A percentile compares a stretch with the other conserved stretches of the same genome.
These are phyloP conservation scores for Ramaria sp. DNA, from an alignment of 768 basidiomycete genomes.

Conservation along the genomic window DNA sequence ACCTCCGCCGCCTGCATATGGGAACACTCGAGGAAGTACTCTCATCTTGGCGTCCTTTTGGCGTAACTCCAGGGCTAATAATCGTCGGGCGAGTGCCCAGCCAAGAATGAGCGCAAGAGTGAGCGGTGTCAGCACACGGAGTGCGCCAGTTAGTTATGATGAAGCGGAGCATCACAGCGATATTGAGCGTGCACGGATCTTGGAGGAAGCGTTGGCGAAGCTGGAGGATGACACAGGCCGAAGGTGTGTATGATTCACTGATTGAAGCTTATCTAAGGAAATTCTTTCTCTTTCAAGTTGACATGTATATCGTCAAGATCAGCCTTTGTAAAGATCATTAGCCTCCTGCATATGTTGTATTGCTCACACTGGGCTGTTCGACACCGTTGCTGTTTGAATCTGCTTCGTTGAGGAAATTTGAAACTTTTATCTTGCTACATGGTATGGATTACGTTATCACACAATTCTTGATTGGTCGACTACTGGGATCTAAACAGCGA, in stretches of 20 bases:
- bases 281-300: too few species aligned
- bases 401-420: too few species aligned
- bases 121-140: conserved; percentile 10
- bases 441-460: too few species aligned
- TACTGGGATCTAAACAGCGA: too few species aligned
- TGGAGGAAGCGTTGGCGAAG: conserved; percentile 46
- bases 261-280: too few species aligned
- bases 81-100: conserved; percentile 11
- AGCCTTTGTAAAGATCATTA: too few species aligned
- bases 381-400: too few species aligned
- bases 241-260: background rate
- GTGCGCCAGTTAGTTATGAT: conserved; percentile 47
- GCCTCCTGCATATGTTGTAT: too few species aligned
- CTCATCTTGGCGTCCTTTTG: conserved; percentile 46
- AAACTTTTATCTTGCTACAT: too few species aligned
- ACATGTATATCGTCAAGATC: too few species aligned
- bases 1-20: conserved; percentile 68
- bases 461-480: too few species aligned
- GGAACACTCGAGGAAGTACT: conserved; percentile 59
- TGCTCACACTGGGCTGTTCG: too few species aligned
- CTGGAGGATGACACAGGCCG: conserved; percentile 18
- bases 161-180: conserved; percentile 46
- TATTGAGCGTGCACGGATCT: conserved; percentile 37
- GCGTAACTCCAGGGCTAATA: conserved; percentile 19
- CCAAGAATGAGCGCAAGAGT: conserved; percentile 13